Evolutionary conservation across 257 asterid genomes (phyloP), one percentile per base, ranked within the genome.

Genomic region (Solanum corneliomulleri): DNA sequence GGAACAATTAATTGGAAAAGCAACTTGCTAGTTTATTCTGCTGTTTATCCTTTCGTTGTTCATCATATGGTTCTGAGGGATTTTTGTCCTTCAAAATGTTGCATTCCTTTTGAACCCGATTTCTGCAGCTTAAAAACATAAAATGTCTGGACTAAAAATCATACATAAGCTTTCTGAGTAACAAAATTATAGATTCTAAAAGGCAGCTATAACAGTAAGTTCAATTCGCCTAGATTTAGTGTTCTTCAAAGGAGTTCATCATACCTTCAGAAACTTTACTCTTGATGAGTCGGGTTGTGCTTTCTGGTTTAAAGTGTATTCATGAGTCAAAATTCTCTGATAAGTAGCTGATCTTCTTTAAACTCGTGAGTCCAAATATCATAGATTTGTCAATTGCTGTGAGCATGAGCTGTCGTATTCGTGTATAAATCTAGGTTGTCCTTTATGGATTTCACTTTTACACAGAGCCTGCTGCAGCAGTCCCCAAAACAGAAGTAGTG

Each of bases 381-480:
- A 47, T 80, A 29, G 68, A 9, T 80, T 47, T 80, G 12, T 29
- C 85, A 47, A 20, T 80, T 47, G 12, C 85, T 49, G 66, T 47
- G 69, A 80, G 85, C 85, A 80, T 49, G 85, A 80, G 45, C 85
- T 80, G 85, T 47, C 11, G 25, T 49, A 47, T 18, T 80, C 69
- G 15, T 80, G 66, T 80, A 80, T 80, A 29, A 80, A 47, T 47
- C 69, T 80, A 80, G 85, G 44, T 29, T 80, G 85, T 29, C 68
- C 85, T 80, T 80, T 80, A 69, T 80, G 85, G 85, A 80, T 80
- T 80, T 80, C 58, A 81, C 77, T 77, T 85, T 87, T 83, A 86
- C 90, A 80, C 95, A 97, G 99, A 93, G 91, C 89, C 91, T 88
- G 95, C 99, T 47, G 98, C 99, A 60, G 93, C 98, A 81, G 91